A percentile compares a stretch with the other conserved stretches of the same genome.
Evolutionary conservation across 306 rosid genomes (phyloP).

Genomic region (Cicer bijugum): DNA sequence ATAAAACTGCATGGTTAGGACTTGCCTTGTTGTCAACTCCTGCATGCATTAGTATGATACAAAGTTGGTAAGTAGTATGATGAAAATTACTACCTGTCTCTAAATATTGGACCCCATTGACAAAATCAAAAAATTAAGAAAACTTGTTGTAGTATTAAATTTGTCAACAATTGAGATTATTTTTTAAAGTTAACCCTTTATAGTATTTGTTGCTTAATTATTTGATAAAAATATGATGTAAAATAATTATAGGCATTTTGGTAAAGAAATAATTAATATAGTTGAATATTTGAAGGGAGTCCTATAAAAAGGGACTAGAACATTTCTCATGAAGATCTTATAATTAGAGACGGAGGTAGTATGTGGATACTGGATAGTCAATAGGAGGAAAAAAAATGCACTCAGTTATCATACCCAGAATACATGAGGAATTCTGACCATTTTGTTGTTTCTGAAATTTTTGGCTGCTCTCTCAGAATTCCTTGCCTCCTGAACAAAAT

Average conservation of each 20-base stretch:
- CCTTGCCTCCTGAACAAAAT: slow-evolving; percentile 84
- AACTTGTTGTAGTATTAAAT: not conserved
- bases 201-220: not conserved
- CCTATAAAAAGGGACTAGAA: not conserved
- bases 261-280: not conserved
- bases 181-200: not conserved
- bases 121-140: not conserved
- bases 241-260: not conserved
- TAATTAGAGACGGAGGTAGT: not conserved
- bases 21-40: slow-evolving; percentile 79
- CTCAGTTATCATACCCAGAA: slow-evolving; percentile 72
- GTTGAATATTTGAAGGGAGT: not conserved
- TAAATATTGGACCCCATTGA: not conserved
- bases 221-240: not conserved
- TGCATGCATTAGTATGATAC: slow-evolving; percentile 48
- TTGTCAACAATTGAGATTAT: not conserved
- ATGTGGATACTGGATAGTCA: slow-evolving; percentile 24
- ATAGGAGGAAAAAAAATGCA: slow-evolving; percentile 23
- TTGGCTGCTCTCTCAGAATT: slow-evolving; percentile 82
- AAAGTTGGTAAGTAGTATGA: slow-evolving; percentile 34
- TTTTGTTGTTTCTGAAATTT: slow-evolving; percentile 66
- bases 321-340: not conserved
- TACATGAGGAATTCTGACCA: slow-evolving; percentile 73
- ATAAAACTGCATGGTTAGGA: slow-evolving; percentile 83
- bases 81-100: not conserved